A percentile compares a stretch with the other conserved stretches of the same genome.
phyloP scores from a whole-genome alignment of 2,329 filamentous ascomycete genomes.

The Venturia aucupariae region DNA sequence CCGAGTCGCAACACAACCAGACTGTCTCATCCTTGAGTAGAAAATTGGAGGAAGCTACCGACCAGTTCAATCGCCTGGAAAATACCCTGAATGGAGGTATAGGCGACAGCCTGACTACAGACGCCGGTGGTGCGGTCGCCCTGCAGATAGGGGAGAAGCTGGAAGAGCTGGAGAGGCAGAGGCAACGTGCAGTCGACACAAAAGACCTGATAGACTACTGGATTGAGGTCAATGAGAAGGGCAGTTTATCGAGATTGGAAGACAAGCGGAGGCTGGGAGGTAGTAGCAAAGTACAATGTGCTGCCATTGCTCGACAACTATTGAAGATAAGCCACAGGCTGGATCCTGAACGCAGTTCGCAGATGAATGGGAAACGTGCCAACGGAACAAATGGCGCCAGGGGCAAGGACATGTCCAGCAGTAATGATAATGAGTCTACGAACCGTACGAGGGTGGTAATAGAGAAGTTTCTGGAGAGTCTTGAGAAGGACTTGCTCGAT shows the following conservation, averaged over 20 bases:
- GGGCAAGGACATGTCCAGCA: constrained; percentile 19
- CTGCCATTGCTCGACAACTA: constrained; percentile 85
- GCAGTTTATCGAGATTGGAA: constrained; percentile 77
- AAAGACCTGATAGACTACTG: constrained; percentile 95
- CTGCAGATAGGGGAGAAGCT: constrained; percentile 90
- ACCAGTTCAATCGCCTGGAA: constrained; percentile 84
- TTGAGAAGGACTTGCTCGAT: constrained; percentile 90
- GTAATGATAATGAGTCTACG: constrained; percentile 20
- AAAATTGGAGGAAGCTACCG: constrained; percentile 86
- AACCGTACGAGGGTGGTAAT: constrained; percentile 75
- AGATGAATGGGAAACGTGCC: constrained; percentile 5
- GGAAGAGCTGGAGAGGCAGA: constrained; percentile 88
- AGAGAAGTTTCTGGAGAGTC: constrained; percentile 90
- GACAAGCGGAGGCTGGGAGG: constrained; percentile 77
- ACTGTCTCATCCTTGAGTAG: constrained; percentile 8
- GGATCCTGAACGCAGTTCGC: constrained; percentile 47
- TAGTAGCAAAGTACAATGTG: constrained; percentile 89
- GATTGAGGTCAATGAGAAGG: constrained; percentile 87
- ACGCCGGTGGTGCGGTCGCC: constrained; percentile 71
- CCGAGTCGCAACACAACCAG: constrained; percentile 57
- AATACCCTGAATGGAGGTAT: constrained; percentile 55
- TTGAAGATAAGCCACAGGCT: constrained; percentile 89
- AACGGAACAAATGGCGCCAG: constrained; percentile 36
- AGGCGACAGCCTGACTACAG: constrained; percentile 36
- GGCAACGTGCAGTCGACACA: constrained; percentile 81